Conservation (phyloP, 306 rosid genomes). For the Carpinus fangiana region DNA sequence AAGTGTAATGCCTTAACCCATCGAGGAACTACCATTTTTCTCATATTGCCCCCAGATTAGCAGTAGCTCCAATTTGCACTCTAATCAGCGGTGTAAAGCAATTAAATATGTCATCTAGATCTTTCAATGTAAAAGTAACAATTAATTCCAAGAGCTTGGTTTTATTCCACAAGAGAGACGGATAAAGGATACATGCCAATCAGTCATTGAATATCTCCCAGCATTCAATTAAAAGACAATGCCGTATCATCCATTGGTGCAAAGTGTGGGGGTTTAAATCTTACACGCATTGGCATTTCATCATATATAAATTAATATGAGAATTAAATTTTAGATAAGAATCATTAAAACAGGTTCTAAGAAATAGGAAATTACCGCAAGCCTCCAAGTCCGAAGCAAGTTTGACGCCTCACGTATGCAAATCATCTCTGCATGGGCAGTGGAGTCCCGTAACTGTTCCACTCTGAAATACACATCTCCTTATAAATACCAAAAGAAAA, state of each 20-base stretch:
- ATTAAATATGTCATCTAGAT: neutral
- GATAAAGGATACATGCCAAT: neutral
- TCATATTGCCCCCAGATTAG: neutral
- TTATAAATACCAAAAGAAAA: slow-evolving; percentile 22
- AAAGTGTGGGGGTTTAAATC: slow-evolving; percentile 6
- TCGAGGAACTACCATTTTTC: neutral
- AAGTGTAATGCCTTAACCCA: neutral
- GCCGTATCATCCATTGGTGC: neutral
- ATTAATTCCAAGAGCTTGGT: neutral
- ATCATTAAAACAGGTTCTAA: slow-evolving; percentile 12
- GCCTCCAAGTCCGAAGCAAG: slow-evolving; percentile 80
- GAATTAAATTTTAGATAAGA: neutral
- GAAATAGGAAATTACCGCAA: slow-evolving; percentile 62
- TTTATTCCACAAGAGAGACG: neutral
- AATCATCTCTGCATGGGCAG: slow-evolving; percentile 96
- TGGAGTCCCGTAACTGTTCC: slow-evolving; percentile 90
- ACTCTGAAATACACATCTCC: slow-evolving; percentile 60
- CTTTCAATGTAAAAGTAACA: neutral
- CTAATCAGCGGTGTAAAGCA: neutral
- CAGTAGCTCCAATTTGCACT: neutral
- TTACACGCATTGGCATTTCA: neutral
- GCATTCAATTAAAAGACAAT: neutral
- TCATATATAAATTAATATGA: slow-evolving; percentile 5
- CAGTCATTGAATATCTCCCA: neutral
- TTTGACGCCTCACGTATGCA: slow-evolving; percentile 96